A percentile compares a stretch with the other conserved stretches of the same genome.
These are phyloP conservation scores for Luffa aegyptiaca DNA, from an alignment of 306 rosid genomes.

Conservation along the genomic window DNA sequence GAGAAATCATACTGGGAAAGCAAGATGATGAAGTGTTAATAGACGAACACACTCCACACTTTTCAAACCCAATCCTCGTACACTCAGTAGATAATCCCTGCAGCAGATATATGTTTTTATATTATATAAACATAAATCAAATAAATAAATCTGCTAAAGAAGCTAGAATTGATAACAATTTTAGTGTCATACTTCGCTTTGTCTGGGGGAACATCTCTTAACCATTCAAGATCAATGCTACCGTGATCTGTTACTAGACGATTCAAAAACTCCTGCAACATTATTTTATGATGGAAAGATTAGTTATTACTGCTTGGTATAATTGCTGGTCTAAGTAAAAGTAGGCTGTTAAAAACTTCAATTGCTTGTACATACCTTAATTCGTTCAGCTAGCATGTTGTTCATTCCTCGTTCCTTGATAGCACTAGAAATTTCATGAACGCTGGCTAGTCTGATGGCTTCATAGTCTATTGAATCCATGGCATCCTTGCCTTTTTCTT, in stretches of 20 bases:
- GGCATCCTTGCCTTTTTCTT: constrained; percentile 40
- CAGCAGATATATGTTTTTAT: constrained; percentile 13
- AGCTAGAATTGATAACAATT: background rate
- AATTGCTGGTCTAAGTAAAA: background rate
- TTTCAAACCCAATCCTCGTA: constrained; percentile 81
- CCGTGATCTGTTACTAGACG: constrained; percentile 77
- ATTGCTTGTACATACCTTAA: constrained; percentile 38
- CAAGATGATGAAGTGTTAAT: constrained; percentile 83
- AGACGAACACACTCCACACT: constrained; percentile 96
- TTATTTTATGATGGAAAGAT: background rate
- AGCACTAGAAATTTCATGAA: constrained; percentile 46
- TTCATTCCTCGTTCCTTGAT: constrained; percentile 86
- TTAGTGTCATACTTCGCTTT: constrained; percentile 56
- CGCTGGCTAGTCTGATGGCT: constrained; percentile 56
- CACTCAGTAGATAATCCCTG: constrained; percentile 80
- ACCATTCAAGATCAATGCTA: constrained; percentile 87
- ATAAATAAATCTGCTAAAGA: background rate
- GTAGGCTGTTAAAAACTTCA: constrained; percentile 6
- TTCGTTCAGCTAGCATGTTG: constrained; percentile 89
- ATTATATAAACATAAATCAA: background rate
- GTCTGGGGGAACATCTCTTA: constrained; percentile 85
- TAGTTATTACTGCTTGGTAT: background rate
- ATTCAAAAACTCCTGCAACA: constrained; percentile 68
- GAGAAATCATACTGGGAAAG: constrained; percentile 77
- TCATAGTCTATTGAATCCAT: constrained; percentile 85